These are phyloP conservation scores for Syzygium jambos DNA, from an alignment of 345 rosid genomes.

Conservation along the genomic window DNA sequence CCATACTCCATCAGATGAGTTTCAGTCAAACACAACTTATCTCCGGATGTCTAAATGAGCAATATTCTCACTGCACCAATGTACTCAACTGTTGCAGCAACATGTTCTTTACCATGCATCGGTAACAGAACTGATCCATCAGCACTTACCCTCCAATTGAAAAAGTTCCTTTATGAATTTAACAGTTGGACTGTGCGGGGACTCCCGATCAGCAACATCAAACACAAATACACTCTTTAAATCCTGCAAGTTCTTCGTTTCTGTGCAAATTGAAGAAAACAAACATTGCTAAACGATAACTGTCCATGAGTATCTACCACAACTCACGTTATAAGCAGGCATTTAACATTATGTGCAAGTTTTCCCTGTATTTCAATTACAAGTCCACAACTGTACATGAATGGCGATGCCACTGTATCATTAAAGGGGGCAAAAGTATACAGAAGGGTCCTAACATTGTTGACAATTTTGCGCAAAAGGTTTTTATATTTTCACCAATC, in stretches of 20 bases:
- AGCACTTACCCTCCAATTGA: conserved; percentile 46
- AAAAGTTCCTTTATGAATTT: conserved; percentile 76
- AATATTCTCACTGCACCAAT: neutral
- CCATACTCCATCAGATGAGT: neutral
- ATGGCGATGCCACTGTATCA: neutral
- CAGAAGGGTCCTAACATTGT: no score
- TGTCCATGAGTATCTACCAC: neutral
- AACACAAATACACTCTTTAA: conserved; percentile 67
- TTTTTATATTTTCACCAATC: no score
- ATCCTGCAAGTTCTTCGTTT: conserved; percentile 86
- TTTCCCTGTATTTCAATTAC: neutral
- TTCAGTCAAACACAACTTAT: neutral
- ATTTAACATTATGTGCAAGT: neutral
- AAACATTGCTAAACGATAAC: neutral
- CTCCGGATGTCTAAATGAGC: neutral
- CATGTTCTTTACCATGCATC: neutral
- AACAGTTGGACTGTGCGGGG: conserved; percentile 81
- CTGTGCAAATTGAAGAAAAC: conserved; percentile 40
- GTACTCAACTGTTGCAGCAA: neutral
- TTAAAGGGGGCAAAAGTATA: neutral
- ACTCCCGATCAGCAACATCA: conserved; percentile 67
- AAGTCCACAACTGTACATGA: neutral
- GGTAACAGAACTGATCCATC: neutral
- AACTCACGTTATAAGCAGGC: neutral
- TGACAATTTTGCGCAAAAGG: no score